A percentile compares a stretch with the other conserved stretches of the same genome.
phyloP scores from a whole-genome alignment of 331 rosid species.

The Ulmus americana region DNA sequence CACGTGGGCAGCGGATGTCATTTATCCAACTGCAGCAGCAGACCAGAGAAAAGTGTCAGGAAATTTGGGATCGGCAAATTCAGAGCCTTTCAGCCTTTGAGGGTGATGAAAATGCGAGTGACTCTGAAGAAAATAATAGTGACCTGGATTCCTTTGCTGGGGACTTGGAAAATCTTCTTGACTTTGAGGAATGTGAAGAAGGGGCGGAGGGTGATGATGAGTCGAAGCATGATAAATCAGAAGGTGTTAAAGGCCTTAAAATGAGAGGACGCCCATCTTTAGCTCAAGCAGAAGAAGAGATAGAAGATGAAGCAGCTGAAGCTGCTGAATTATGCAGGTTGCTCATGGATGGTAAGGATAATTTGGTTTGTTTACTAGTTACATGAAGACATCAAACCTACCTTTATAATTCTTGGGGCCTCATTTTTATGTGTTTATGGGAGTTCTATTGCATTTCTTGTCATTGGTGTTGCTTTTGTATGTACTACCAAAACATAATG shows the following conservation, averaged over 20 bases:
- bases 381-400: neutral
- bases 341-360: conserved; percentile 82
- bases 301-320: conserved; percentile 88
- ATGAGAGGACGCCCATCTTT: conserved; percentile 78
- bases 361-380: neutral
- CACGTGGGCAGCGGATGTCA: conserved; percentile 98
- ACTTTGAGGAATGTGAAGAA: conserved; percentile 93
- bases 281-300: conserved; percentile 89
- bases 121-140: conserved; percentile 87
- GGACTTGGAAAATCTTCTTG: conserved; percentile 92
- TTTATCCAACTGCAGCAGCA: conserved; percentile 98
- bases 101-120: conserved; percentile 85
- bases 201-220: conserved; percentile 61
- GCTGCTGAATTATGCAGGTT: conserved; percentile 79
- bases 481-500: neutral
- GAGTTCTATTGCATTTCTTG: neutral
- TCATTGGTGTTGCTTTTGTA: neutral
- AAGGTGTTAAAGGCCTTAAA: conserved; percentile 80
- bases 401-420: no score
- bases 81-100: conserved; percentile 71
- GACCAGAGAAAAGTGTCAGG: conserved; percentile 95
- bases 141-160: conserved; percentile 98
- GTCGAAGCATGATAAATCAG: conserved; percentile 67
- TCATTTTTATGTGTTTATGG: neutral
- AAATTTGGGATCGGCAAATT: conserved; percentile 94